Percentiles rank a stretch among this genome's conserved stretches.
phyloP scores from a whole-genome alignment of 257 asterid species.

The Eustoma russellianum region DNA sequence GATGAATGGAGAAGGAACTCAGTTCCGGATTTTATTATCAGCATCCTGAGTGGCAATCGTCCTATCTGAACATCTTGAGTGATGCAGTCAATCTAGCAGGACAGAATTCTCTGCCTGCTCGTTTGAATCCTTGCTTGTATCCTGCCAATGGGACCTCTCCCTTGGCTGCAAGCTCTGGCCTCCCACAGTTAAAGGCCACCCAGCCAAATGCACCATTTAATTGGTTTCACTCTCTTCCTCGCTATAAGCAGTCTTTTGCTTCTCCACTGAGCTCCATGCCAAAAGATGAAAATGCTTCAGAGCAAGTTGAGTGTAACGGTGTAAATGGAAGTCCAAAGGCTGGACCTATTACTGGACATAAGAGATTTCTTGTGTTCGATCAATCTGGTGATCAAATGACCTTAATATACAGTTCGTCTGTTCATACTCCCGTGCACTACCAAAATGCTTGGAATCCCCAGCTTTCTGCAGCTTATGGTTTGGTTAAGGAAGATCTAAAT shows the following conservation, averaged over 20 bases:
- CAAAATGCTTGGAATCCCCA: conserved; percentile 26
- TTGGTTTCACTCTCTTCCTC: conserved; percentile 31
- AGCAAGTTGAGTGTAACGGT: conserved; percentile 8
- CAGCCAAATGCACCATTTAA: conserved; percentile 24
- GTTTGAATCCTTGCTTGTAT: conserved; percentile 26
- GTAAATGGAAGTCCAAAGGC: conserved; percentile 10
- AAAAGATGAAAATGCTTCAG: conserved; percentile 15
- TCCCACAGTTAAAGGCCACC: conserved; percentile 28
- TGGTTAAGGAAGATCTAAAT: conserved; percentile 25
- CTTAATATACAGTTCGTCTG: conserved; percentile 42
- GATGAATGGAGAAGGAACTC: conserved; percentile 64
- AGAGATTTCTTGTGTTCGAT: conserved; percentile 74
- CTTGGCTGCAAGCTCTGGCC: conserved; percentile 21
- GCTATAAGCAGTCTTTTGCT: conserved; percentile 24
- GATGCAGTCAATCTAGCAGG: conserved; percentile 21
- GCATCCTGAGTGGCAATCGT: conserved; percentile 26
- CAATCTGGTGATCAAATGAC: conserved; percentile 71
- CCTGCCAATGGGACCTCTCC: conserved; percentile 36
- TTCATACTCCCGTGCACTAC: conserved; percentile 23
- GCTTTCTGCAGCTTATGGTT: conserved; percentile 16
- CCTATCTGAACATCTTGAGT: conserved; percentile 25
- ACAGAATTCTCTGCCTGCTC: conserved; percentile 27
- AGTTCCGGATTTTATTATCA: conserved; percentile 37
- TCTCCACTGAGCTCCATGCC: conserved; percentile 23
- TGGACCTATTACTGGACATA: conserved; percentile 22